Evolutionary conservation across 2,329 filamentous ascomycete species (phyloP).

Genomic region (Hirsutella rhossiliensis): DNA sequence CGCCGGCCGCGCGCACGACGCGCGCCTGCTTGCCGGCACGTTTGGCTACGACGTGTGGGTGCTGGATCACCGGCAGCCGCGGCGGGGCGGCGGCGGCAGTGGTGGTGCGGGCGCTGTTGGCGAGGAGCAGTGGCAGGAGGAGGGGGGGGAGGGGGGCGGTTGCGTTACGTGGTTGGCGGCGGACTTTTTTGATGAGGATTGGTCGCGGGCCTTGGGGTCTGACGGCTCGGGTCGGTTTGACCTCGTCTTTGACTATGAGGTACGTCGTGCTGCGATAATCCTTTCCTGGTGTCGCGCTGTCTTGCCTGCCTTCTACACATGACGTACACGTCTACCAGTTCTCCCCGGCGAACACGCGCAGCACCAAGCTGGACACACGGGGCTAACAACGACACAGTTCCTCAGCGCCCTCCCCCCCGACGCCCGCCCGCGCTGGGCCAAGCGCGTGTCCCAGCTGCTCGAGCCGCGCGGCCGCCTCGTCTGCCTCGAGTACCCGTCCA

Average conservation of each 20-base stretch:
- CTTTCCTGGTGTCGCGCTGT: not conserved
- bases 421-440: conserved; percentile 40
- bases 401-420: conserved; percentile 47
- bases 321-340: too few species aligned
- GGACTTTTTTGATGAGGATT: conserved; percentile 56
- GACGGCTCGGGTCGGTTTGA: conserved; percentile 44
- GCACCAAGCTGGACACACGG: too few species aligned
- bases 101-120: too few species aligned
- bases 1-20: conserved; percentile 74
- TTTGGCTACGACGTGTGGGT: conserved; percentile 70
- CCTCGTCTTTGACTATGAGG: conserved; percentile 52
- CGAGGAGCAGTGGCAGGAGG: conserved; percentile 28
- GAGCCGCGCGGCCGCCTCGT: conserved; percentile 37
- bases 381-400: conserved; percentile 31
- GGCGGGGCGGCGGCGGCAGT: conserved; percentile 25
- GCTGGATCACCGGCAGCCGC: conserved; percentile 51
- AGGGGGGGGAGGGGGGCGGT: conserved; percentile 32
- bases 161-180: conserved; percentile 42
- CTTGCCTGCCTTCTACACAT: not conserved
- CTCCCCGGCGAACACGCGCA: not conserved
- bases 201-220: conserved; percentile 30
- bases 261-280: conserved; percentile 18
- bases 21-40: conserved; percentile 53
- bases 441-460: conserved; percentile 38
- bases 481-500: conserved; percentile 67